Evolutionary conservation across 2,329 filamentous ascomycete species (phyloP), one percentile per base, ranked within the genome.

Genomic region (Phaeoacremonium minimum): DNA sequence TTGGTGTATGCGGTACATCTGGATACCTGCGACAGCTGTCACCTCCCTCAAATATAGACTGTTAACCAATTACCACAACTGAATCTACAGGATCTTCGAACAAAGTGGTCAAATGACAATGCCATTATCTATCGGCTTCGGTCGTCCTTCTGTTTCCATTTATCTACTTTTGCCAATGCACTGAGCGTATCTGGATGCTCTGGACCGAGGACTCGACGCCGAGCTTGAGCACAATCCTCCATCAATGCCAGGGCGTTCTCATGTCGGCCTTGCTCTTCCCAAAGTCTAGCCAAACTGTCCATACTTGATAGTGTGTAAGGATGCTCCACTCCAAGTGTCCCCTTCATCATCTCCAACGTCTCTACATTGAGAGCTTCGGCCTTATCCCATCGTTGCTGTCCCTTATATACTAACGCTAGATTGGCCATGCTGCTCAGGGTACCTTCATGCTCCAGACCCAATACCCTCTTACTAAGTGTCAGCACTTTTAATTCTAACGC

Each of bases 381-480:
- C 2, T 26, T 16, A 14, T 19, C 28, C 15, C 38, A 37, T 16
- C 40, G 30, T 12, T 22, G 34, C 18, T 44, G 31, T 9, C 16
- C 9, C 11, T 33, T 13, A 31, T 38, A 15, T 14, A 8, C 16
- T 16, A 29, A 3, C 13, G 38, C 46, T 7, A 47, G 37, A 33
- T 36, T 42, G 30, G 32, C 29, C 32, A 49, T 46, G 33, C 33
- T 46, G 7, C 7, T 30, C 4, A 48, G 33, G 30, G 36, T 46
- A 3, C 28, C 18, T 4, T 31, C 33, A 34, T 48, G 37, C 22
- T 36, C 32, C 20, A 13, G 30, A 9, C 48, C 48, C n/a, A 46
- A 34, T 15, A 44, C 37, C 29, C 33, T 43, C 33, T 44, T 32
- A 35, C 34, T 20, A 14, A 35, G 13, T 15, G 11, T 8, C 14